Conservation (phyloP, 805 yeast species). For the Millerago galiae region DNA sequence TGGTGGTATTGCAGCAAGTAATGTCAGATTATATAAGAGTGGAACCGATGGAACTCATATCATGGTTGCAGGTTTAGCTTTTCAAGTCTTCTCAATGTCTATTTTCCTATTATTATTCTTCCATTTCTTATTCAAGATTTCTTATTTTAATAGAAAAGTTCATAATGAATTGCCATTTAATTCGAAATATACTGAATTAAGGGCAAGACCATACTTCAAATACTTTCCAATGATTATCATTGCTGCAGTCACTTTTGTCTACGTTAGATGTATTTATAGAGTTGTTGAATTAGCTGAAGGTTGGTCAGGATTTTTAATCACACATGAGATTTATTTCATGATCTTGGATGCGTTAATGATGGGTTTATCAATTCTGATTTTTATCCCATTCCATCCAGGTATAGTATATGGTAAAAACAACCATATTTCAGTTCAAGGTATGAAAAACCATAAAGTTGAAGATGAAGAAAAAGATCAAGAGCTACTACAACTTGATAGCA, state of each 20-base stretch:
- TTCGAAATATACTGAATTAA: slow-evolving; percentile 28
- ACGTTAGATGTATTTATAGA: slow-evolving; percentile 66
- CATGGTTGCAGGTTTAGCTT: slow-evolving; percentile 73
- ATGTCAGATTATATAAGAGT: slow-evolving; percentile 27
- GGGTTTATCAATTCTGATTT: slow-evolving; percentile 37
- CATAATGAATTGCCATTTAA: slow-evolving; percentile 27
- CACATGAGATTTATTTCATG: slow-evolving; percentile 52
- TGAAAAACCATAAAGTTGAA: background rate
- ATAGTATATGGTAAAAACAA: slow-evolving; percentile 32
- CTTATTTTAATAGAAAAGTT: slow-evolving; percentile 22
- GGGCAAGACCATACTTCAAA: slow-evolving; percentile 32
- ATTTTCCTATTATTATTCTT: slow-evolving; percentile 47
- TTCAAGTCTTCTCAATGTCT: slow-evolving; percentile 68
- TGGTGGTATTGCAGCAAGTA: slow-evolving; percentile 41
- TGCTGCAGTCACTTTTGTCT: slow-evolving; percentile 46
- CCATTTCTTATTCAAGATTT: slow-evolving; percentile 39
- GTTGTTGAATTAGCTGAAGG: slow-evolving; percentile 68
- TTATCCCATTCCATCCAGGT: slow-evolving; percentile 62
- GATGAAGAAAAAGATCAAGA: background rate
- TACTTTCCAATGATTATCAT: slow-evolving; percentile 40
- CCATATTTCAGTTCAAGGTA: slow-evolving; percentile 1
- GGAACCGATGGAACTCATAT: slow-evolving; percentile 49
- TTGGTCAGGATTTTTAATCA: slow-evolving; percentile 61
- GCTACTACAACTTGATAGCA: background rate
- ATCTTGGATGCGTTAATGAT: slow-evolving; percentile 60